phyloP scores from a whole-genome alignment of 805 yeast species.

The Starmerella riodocensis region DNA sequence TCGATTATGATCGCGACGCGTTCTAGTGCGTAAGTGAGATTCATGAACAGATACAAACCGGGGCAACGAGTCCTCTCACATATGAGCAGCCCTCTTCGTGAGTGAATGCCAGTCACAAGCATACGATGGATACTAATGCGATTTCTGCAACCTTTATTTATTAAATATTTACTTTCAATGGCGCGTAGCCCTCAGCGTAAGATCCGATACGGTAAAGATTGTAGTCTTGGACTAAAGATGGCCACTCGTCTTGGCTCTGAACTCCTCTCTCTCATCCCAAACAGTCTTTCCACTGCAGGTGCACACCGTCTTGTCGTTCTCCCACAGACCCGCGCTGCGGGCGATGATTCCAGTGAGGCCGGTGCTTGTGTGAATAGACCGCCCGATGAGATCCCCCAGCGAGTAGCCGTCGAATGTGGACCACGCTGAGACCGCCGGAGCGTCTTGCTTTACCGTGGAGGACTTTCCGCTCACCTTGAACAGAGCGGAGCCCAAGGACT shows the following conservation, averaged over 20 bases:
- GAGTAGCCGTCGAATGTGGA: conserved; percentile 7
- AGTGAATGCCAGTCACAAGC: too few relatives aligned
- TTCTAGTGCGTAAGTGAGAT: too few relatives aligned
- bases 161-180: too few relatives aligned
- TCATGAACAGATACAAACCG: too few relatives aligned
- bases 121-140: too few relatives aligned
- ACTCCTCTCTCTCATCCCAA: conserved; percentile 82
- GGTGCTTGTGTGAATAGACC: conserved; percentile 15
- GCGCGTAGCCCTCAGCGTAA: too few relatives aligned
- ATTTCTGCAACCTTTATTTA: too few relatives aligned
- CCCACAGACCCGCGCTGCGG: conserved; percentile 95
- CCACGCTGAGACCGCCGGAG: conserved; percentile 5
- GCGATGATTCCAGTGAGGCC: conserved; percentile 76
- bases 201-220: too few relatives aligned
- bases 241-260: conserved; percentile 15
- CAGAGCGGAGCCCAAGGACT: conserved; percentile 24
- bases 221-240: too few relatives aligned
- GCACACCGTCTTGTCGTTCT: conserved; percentile 83
- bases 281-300: conserved; percentile 89
- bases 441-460: background rate
- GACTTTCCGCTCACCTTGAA: conserved; percentile 5
- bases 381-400: conserved; percentile 18
- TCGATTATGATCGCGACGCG: conserved; percentile 10
- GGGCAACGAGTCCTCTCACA: too few relatives aligned
- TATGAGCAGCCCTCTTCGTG: too few relatives aligned